A percentile compares a stretch with the other conserved stretches of the same genome.
Evolutionary conservation across 2,329 filamentous ascomycete species (phyloP).

Genomic region (Hymenoscyphus repandus): DNA sequence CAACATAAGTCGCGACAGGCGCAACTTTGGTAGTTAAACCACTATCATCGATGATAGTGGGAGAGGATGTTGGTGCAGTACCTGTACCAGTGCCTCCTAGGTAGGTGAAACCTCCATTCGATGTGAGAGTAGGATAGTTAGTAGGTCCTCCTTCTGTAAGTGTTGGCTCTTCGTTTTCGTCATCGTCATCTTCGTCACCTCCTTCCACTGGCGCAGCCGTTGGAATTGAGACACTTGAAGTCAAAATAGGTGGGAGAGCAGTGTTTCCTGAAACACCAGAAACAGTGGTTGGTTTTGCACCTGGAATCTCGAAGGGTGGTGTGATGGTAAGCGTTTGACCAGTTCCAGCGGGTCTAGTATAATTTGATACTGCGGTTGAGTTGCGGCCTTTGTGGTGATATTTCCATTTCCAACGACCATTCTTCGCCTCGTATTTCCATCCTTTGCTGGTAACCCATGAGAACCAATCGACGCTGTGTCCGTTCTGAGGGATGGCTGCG

Average conservation of each 20-base stretch:
- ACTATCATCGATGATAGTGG: neutral
- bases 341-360: slow-evolving; percentile 1
- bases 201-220: neutral
- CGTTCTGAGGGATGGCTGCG: slow-evolving; percentile 1
- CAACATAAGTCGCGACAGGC: neutral
- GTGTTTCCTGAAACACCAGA: neutral
- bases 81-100: neutral
- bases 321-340: neutral
- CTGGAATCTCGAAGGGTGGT: neutral
- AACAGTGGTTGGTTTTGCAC: neutral
- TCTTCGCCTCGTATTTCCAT: neutral
- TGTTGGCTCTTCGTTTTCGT: neutral
- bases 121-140: too few relatives aligned
- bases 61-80: neutral
- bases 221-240: neutral
- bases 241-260: neutral
- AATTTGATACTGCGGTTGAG: neutral
- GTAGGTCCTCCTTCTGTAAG: neutral
- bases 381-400: neutral
- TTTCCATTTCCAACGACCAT: neutral
- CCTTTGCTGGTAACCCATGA: neutral
- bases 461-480: neutral
- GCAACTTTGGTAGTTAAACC: neutral
- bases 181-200: neutral
- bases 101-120: neutral